Conservation (phyloP, 148 eudicot species). For the Dysphania ambrosioides region DNA sequence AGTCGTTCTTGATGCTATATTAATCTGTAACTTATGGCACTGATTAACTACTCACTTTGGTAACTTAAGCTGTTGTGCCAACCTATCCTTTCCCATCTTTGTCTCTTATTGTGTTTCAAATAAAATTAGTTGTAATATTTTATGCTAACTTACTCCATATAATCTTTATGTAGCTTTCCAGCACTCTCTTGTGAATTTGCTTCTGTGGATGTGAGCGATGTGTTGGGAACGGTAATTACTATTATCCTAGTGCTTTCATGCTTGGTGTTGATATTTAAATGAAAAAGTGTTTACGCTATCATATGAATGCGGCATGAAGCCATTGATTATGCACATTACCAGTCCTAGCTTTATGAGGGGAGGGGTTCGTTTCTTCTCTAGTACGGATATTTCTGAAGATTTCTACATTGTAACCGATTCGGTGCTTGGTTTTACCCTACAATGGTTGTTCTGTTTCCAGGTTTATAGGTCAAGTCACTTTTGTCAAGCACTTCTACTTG, state of each 20-base stretch:
- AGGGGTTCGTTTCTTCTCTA: neutral
- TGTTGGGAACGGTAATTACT: constrained; percentile 86
- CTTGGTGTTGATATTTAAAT: constrained; percentile 4
- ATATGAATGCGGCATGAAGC: constrained; percentile 13
- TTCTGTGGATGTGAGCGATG: constrained; percentile 93
- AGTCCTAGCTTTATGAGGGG: neutral
- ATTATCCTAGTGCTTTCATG: constrained; percentile 23
- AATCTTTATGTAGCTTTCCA: constrained; percentile 63
- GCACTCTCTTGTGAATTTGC: constrained; percentile 98
- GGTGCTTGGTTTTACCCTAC: neutral
- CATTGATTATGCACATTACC: neutral
- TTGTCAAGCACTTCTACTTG: neutral
- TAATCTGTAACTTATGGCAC: neutral
- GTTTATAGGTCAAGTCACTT: neutral
- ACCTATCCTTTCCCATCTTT: neutral
- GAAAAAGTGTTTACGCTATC: neutral
- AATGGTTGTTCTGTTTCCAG: neutral
- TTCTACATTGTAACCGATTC: neutral
- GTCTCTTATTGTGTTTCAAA: neutral
- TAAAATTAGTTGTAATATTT: neutral
- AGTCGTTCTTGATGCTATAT: neutral
- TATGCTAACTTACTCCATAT: constrained; percentile 18
- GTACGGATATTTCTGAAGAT: neutral
- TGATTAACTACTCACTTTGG: neutral
- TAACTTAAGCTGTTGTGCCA: neutral